Evolutionary conservation across 352 stramenopile genomes (phyloP).

Genomic region (Globisporangium cystogenes): DNA sequence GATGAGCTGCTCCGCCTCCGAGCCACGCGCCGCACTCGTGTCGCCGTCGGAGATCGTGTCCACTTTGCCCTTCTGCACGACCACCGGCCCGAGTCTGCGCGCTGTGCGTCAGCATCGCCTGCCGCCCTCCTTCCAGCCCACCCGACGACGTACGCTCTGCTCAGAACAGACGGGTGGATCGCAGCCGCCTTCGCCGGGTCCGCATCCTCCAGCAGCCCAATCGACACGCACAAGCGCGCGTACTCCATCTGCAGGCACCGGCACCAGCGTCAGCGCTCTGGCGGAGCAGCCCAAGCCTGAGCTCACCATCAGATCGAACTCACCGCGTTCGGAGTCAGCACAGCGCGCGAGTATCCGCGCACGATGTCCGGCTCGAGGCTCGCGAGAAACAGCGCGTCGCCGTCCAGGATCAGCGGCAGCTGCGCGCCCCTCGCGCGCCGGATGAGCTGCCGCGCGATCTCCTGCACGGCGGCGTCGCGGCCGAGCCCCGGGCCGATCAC

Average conservation of each 20-base stretch:
- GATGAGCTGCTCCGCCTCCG: background rate
- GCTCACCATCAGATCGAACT: background rate
- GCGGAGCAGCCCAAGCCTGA: background rate
- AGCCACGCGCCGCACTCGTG: constrained; percentile 45
- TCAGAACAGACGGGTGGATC: constrained; percentile 46
- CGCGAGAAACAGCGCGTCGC: constrained; percentile 91
- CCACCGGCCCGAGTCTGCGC: constrained; percentile 66
- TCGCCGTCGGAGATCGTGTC: constrained; percentile 81
- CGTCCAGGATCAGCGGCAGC: constrained; percentile 93
- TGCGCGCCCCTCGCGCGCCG: constrained; percentile 44
- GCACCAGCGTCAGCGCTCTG: background rate
- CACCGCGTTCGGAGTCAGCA: constrained; percentile 94
- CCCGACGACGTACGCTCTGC: constrained; percentile 38
- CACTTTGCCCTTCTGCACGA: constrained; percentile 80
- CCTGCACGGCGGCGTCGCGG: constrained; percentile 83
- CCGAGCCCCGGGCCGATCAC: constrained; percentile 94
- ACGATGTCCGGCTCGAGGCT: constrained; percentile 65
- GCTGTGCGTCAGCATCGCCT: background rate
- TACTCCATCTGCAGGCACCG: constrained; percentile 71
- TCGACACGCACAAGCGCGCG: constrained; percentile 54
- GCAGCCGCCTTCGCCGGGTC: constrained; percentile 43
- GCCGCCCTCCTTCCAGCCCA: background rate
- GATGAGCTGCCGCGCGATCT: constrained; percentile 72
- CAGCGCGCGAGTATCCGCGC: constrained; percentile 57
- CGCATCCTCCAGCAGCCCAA: constrained; percentile 30